Evolutionary conservation across 2,329 filamentous ascomycete genomes (phyloP), one percentile per base, ranked within the genome.

Genomic region (Sphaerostilbella broomeana): DNA sequence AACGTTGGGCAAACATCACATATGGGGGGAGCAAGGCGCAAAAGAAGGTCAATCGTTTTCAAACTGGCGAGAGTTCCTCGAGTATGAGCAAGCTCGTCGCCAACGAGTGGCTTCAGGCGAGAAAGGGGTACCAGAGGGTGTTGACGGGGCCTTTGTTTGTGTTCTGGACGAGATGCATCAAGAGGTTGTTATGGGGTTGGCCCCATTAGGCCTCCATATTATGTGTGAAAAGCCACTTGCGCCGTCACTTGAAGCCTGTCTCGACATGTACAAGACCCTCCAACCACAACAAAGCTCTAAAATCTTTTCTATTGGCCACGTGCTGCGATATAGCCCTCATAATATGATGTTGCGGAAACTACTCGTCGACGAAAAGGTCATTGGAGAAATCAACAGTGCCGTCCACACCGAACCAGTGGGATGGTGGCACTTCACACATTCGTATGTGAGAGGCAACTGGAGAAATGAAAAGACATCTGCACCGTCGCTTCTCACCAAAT

Each of bases 161-260:
- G 87, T 94, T 2, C 71, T 90, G 8, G 92, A 98, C 60, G 85
- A 94, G 62, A 81, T 86, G 65, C 92, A 98, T 61, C 79, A 79
- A 35, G 81, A 88, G 40, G 86, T 90, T 33, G 75, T 95, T 16
- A 72, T 81, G 29, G 84, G 78, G 1, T 70, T 95, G 37, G 81
- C 84, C 2, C 75, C 75, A 10, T 64, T 81, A 68, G 57, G 75
- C 3, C 65, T 95, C 33, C 88, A 95, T 59, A 79, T 97, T 47
- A 85, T 95, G 71, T 94, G 88, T 59, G 92, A 98, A 69, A 98
- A 98, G 64, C 92, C 92, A 3, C 66, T 98, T 38, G 86, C 88
- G 0, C 87, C 86, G 16, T 83, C 77, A 0, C 66, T 97, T 19
- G 61, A 72, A 13, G 87, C 92, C 52, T 95, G 88, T 56, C 66